Evolutionary conservation across 805 yeast species (phyloP).

Genomic region (Cyberlindnera euphorbiiphila): DNA sequence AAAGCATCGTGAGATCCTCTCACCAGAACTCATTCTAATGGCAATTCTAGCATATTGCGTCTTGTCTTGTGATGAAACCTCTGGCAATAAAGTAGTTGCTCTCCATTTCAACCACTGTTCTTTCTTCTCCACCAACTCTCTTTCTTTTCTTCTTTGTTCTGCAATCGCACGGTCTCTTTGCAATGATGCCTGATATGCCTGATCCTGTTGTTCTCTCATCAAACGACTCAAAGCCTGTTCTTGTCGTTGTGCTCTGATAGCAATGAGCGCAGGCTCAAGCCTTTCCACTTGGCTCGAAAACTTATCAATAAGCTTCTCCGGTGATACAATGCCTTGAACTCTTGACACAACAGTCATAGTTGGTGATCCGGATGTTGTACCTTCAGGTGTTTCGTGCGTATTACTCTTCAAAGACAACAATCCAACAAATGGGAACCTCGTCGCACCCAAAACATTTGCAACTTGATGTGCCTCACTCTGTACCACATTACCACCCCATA

Average conservation of each 20-base stretch:
- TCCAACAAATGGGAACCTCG: conserved; percentile 80
- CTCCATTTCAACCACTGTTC: conserved; percentile 51
- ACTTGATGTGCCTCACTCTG: conserved; percentile 82
- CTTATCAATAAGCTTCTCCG: conserved; percentile 40
- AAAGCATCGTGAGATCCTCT: conserved; percentile 50
- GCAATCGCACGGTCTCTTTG: conserved; percentile 59
- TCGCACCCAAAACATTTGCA: conserved; percentile 66
- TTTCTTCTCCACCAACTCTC: conserved; percentile 23
- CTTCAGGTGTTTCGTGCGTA: conserved; percentile 49
- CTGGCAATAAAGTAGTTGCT: conserved; percentile 25
- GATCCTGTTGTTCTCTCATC: conserved; percentile 69
- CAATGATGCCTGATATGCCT: conserved; percentile 69
- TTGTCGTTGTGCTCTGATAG: conserved; percentile 60
- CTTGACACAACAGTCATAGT: conserved; percentile 58
- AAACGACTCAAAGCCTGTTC: conserved; percentile 54
- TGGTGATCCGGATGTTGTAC: conserved; percentile 49
- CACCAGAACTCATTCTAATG: conserved; percentile 61
- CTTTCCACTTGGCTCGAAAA: conserved; percentile 46
- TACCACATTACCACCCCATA: conserved; percentile 89
- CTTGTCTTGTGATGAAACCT: conserved; percentile 8
- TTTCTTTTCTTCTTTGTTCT: conserved; percentile 33
- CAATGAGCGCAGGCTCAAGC: conserved; percentile 56
- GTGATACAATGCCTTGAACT: conserved; percentile 52
- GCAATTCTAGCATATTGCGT: conserved; percentile 57
- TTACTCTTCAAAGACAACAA: conserved; percentile 58